Percentiles rank a stretch among this genome's conserved stretches.
Evolutionary conservation across 2,329 filamentous ascomycete genomes (phyloP).

Genomic region (Fusarium sp.): DNA sequence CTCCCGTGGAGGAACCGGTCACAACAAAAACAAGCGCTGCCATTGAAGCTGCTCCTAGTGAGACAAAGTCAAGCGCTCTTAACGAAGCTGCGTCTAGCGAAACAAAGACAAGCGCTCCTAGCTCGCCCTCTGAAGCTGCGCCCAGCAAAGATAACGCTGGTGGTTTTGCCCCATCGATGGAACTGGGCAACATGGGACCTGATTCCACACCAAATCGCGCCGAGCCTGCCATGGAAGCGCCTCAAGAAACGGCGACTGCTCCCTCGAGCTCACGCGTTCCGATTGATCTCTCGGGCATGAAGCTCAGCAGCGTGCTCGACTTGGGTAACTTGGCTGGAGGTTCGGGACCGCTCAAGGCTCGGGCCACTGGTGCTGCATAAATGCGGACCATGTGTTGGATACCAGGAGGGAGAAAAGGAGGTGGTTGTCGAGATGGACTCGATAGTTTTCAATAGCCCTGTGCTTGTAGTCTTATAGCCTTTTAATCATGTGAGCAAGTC

Average conservation of each 20-base stretch:
- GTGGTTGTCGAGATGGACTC: constrained; percentile 12
- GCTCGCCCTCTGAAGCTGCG: constrained; percentile 4
- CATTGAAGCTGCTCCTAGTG: neutral
- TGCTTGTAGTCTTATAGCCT: constrained; percentile 35
- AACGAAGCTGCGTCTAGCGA: too few relatives aligned
- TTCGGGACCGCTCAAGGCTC: constrained; percentile 22
- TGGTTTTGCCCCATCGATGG: constrained; percentile 28
- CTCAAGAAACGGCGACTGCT: constrained; percentile 29
- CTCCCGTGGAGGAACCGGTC: constrained; percentile 8
- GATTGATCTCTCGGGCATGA: constrained; percentile 55
- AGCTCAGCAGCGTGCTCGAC: constrained; percentile 56
- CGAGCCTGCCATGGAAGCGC: constrained; percentile 24
- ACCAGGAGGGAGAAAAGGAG: neutral
- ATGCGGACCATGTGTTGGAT: neutral
- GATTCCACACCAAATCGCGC: constrained; percentile 22
- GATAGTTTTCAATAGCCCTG: constrained; percentile 20
- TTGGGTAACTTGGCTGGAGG: constrained; percentile 55
- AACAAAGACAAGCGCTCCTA: neutral
- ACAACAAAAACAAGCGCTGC: neutral
- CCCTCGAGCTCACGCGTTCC: constrained; percentile 31
- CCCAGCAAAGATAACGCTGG: constrained; percentile 15
- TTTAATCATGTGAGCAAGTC: constrained; percentile 42
- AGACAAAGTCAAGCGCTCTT: too few relatives aligned
- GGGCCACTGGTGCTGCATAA: constrained; percentile 32
- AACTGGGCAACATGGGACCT: constrained; percentile 40